These are phyloP conservation scores for Gymnopus androsaceus DNA, from an alignment of 1,284 basidiomycete genomes.

Conservation along the genomic window DNA sequence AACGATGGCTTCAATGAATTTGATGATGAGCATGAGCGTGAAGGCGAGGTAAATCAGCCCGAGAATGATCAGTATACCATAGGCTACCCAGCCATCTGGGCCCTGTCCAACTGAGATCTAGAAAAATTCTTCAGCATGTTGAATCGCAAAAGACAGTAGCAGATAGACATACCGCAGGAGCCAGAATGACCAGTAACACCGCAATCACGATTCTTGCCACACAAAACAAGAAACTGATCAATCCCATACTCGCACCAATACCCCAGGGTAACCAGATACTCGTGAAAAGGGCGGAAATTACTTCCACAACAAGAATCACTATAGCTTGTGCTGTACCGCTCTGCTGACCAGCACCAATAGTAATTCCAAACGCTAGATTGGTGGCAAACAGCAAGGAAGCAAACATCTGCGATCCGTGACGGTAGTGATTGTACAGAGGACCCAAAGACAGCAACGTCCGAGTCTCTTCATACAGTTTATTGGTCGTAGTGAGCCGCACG, in stretches of 20 bases:
- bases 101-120: constrained; percentile 80
- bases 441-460: constrained; percentile 88
- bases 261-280: constrained; percentile 97
- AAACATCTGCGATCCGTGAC: constrained; percentile 90
- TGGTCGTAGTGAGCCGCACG: constrained; percentile 78
- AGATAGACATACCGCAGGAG: constrained; percentile 70
- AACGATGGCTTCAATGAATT: constrained; percentile 80
- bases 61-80: constrained; percentile 87
- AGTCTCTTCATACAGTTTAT: constrained; percentile 93
- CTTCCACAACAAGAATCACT: constrained; percentile 84
- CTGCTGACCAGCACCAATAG: constrained; percentile 86
- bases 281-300: constrained; percentile 80
- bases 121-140: constrained; percentile 8
- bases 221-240: constrained; percentile 89
- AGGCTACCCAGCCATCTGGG: constrained; percentile 89
- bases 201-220: constrained; percentile 88
- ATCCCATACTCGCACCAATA: constrained; percentile 93
- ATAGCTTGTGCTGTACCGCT: constrained; percentile 92
- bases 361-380: constrained; percentile 80
- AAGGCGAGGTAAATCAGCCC: constrained; percentile 84
- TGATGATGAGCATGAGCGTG: constrained; percentile 79
- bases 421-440: constrained; percentile 94
- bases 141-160: constrained; percentile 1
- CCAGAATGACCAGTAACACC: constrained; percentile 86
- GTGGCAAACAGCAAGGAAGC: constrained; percentile 79